A percentile compares a stretch with the other conserved stretches of the same genome.
phyloP scores from a whole-genome alignment of 179 eudicot species.

The Beta corolliflora region DNA sequence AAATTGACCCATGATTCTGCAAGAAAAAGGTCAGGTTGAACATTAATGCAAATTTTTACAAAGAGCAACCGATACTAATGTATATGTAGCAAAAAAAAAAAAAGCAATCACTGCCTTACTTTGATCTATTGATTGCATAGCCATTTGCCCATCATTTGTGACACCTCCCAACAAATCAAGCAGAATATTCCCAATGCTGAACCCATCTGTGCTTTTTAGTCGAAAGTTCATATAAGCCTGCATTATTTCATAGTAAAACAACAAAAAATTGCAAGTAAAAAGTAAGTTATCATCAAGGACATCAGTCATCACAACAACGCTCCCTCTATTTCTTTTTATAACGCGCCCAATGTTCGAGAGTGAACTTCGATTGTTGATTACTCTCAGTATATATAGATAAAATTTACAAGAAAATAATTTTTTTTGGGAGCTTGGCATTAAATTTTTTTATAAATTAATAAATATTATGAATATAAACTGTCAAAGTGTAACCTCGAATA shows the following conservation, averaged over 20 bases:
- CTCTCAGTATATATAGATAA: too few species aligned
- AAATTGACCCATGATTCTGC: conserved; percentile 89
- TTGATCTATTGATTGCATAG: conserved; percentile 78
- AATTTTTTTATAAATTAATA: too few species aligned
- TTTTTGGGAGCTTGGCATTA: too few species aligned
- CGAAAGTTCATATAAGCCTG: conserved; percentile 78
- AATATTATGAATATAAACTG: too few species aligned
- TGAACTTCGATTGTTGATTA: too few species aligned
- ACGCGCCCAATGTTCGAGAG: too few species aligned
- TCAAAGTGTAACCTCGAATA: too few species aligned
- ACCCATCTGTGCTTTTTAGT: conserved; percentile 80
- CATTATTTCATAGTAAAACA: not conserved
- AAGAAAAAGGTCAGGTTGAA: conserved; percentile 16
- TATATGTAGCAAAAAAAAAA: too few species aligned
- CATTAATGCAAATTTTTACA: not conserved
- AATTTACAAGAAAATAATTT: too few species aligned
- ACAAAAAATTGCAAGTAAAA: not conserved
- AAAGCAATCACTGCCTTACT: conserved; percentile 40
- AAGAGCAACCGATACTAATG: not conserved
- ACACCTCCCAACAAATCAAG: conserved; percentile 82
- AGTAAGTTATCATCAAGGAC: too few species aligned
- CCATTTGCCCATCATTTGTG: conserved; percentile 75
- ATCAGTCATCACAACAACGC: too few species aligned
- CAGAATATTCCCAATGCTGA: conserved; percentile 86
- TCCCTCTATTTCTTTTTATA: too few species aligned